Evolutionary conservation across 179 eudicot genomes (phyloP).

Genomic region (Actinidia polygama): DNA sequence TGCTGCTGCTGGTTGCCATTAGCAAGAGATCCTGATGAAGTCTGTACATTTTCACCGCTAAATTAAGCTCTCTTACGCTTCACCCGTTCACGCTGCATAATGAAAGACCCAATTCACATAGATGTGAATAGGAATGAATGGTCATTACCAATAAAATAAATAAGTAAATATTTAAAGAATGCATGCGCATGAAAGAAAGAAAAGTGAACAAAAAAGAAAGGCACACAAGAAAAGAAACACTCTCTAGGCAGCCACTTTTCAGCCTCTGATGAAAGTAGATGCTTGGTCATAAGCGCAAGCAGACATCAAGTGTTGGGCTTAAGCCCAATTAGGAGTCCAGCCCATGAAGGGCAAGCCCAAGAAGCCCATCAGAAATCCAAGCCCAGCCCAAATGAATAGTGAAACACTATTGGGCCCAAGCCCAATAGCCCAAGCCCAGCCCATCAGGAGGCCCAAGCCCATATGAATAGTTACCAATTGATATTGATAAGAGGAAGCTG

Average conservation of each 20-base stretch:
- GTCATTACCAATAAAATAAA: background rate
- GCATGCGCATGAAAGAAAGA: background rate
- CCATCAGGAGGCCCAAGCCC: too few relatives aligned
- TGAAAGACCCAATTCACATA: background rate
- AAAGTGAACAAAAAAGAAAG: background rate
- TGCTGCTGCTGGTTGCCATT: constrained; percentile 42
- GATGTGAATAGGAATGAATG: background rate
- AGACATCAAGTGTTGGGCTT: constrained; percentile 8
- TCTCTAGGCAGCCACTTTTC: background rate
- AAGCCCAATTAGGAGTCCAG: too few relatives aligned
- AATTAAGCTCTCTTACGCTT: constrained; percentile 81
- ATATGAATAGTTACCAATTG: too few relatives aligned
- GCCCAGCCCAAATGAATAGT: too few relatives aligned
- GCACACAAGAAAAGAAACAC: background rate
- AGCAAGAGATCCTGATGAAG: constrained; percentile 29
- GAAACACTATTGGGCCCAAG: too few relatives aligned
- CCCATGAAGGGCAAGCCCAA: too few relatives aligned
- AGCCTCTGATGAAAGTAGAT: background rate
- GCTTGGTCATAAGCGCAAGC: background rate
- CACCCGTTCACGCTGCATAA: constrained; percentile 83
- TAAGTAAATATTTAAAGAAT: background rate
- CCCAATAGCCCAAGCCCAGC: too few relatives aligned
- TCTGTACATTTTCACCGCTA: constrained; percentile 41
- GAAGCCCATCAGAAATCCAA: too few relatives aligned
- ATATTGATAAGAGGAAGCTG: too few relatives aligned